phyloP scores from a whole-genome alignment of 371 early-diverging fungal genomes.

The Globomyces sp. region DNA sequence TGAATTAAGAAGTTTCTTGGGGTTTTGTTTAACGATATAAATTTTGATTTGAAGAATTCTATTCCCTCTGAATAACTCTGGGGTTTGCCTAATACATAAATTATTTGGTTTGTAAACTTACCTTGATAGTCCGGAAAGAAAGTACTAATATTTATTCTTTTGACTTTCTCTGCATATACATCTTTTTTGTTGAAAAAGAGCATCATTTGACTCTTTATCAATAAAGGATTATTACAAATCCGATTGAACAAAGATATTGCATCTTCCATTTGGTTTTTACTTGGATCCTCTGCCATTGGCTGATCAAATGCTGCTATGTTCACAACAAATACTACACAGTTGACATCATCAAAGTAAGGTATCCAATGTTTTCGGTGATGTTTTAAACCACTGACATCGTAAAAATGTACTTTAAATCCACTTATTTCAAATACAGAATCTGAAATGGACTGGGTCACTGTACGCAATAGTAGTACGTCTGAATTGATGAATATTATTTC shows the following conservation, averaged over 20 bases:
- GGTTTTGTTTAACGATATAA: neutral
- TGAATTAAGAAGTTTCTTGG: neutral
- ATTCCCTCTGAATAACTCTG: neutral
- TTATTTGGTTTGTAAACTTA: neutral
- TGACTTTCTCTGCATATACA: conserved; percentile 50
- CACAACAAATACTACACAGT: conserved; percentile 74
- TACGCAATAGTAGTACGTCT: neutral
- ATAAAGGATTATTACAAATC: conserved; percentile 57
- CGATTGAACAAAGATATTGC: conserved; percentile 72
- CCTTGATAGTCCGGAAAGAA: conserved; percentile 41
- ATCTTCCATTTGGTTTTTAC: conserved; percentile 70
- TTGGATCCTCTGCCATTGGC: conserved; percentile 65
- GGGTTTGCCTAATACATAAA: neutral
- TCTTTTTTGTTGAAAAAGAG: conserved; percentile 67
- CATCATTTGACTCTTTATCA: conserved; percentile 42
- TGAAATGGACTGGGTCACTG: conserved; percentile 3
- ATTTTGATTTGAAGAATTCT: conserved; percentile 9
- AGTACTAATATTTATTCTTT: conserved; percentile 23
- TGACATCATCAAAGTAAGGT: conserved; percentile 62
- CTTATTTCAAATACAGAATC: conserved; percentile 18
- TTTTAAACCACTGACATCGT: neutral
- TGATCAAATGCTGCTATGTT: conserved; percentile 79
- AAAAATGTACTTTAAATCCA: conserved; percentile 8
- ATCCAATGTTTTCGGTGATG: conserved; percentile 5
- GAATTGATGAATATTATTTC: neutral